phyloP scores from a whole-genome alignment of 2,329 filamentous ascomycete genomes.

The Aspergillus bombycis region DNA sequence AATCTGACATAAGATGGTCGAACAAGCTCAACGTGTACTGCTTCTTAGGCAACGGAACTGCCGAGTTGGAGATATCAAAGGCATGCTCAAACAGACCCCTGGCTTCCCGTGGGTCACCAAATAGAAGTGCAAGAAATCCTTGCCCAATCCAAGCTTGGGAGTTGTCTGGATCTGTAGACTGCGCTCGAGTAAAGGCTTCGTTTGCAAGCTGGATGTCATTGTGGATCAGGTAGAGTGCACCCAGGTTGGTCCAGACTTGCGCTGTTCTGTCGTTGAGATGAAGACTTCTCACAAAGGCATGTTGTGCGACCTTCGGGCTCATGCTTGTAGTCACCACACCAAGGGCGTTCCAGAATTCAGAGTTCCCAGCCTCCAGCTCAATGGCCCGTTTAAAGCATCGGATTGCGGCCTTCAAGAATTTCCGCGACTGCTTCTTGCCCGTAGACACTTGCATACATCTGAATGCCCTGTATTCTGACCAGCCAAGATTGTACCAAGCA shows the following conservation, averaged over 20 bases:
- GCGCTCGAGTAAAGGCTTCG: slow-evolving; percentile 83
- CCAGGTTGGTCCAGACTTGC: slow-evolving; percentile 87
- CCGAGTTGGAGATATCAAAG: slow-evolving; percentile 85
- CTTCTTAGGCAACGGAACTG: slow-evolving; percentile 70
- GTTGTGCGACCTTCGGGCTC: slow-evolving; percentile 86
- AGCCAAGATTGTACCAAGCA: slow-evolving; percentile 96
- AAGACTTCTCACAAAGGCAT: slow-evolving; percentile 89
- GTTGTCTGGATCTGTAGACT: slow-evolving; percentile 93
- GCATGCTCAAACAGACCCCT: slow-evolving; percentile 88
- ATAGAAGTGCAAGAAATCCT: slow-evolving; percentile 77
- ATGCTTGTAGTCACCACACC: slow-evolving; percentile 87
- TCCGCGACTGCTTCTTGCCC: slow-evolving; percentile 61
- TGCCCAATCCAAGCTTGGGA: slow-evolving; percentile 93
- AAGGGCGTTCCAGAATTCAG: slow-evolving; percentile 96
- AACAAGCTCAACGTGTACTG: slow-evolving; percentile 83
- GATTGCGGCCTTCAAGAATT: slow-evolving; percentile 77
- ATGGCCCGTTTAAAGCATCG: slow-evolving; percentile 94
- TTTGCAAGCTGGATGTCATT: slow-evolving; percentile 86
- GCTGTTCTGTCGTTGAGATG: slow-evolving; percentile 87
- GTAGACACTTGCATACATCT: slow-evolving; percentile 58
- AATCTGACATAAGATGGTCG: slow-evolving; percentile 70
- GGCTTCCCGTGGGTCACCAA: slow-evolving; percentile 76
- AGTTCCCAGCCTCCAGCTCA: slow-evolving; percentile 89
- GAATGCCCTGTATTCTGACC: slow-evolving; percentile 86
- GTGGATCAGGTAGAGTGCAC: slow-evolving; percentile 80